Evolutionary conservation across 495 filamentous ascomycete genomes (phyloP), one percentile per base, ranked within the genome.

Genomic region (Delitschia confertaspora): DNA sequence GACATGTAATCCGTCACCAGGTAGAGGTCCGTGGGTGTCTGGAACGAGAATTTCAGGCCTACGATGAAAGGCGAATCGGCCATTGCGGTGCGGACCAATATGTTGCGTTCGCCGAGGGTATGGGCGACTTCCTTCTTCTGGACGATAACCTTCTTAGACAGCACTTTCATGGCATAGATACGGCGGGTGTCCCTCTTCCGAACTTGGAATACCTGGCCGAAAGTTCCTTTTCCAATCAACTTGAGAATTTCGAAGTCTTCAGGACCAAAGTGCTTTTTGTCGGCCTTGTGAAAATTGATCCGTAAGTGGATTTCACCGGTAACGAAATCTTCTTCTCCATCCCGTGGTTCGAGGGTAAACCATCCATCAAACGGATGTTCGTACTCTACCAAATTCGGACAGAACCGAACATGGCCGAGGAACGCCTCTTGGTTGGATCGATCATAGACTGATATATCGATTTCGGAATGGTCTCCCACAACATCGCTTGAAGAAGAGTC

Each of bases 1-100:
- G 93, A 96, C 91, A 99, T 96, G 69, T 94, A 99, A 59, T 95
- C 93, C n/a, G 93, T 96, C 18, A 99, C 93, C 1, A 99, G 72
- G 61, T 95, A 96, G 1, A 99, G 76, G 60, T 99, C 91, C 8
- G 87, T 88, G 3, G 88, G 85, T 0, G 91, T 96, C 59, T 99
- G 91, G 68, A 99, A 99, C 1, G 91, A 98, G 60, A 96, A 98
- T 57, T 98, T 98, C 55, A 98, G 71, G 9, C 91, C 91, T 17
- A 98, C 91, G 52, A 98, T 98, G 62, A 98, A 98, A 0, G 89
- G 88, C 9, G 91, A 98, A 38, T 95, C 85, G 16, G 88, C 77
- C 71, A 83, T 96, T 24, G 91, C 93, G 10, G 91, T 98, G 36
- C 91, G 80, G 18, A 98, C 91, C 26, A 98, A 69, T 43, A 98